Evolutionary conservation across 2,329 filamentous ascomycete species (phyloP), one percentile per base, ranked within the genome.

Genomic region (Colletotrichum sp.): DNA sequence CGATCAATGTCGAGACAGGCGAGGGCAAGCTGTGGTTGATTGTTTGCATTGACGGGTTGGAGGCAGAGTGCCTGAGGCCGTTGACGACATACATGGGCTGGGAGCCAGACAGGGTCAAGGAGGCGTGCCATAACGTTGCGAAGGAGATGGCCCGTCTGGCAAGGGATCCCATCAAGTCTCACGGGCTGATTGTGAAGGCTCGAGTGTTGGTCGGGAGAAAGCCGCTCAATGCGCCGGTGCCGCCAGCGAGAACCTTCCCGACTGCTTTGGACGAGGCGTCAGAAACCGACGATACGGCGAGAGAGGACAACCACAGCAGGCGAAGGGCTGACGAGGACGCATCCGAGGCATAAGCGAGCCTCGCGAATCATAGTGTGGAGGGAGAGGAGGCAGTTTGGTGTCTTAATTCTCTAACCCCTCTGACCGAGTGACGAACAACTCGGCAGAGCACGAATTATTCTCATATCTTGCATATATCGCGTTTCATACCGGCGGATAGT

Each of bases 11-110:
- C 52, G 86, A 87, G 68, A 86, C 88, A 52, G 82, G 82, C 66
- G 87, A 87, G 5, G 89, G 89, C 55, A 90, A 89, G 77, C 86
- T 91, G 65, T 91, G 89, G 89, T 83, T 91, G 36, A 87, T 91
- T 28, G 85, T 87, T 3, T 86, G 88, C 74, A 82, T 91, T 36
- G 89, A 90, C 71, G 86, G 87, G 5, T 80, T 90, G 34, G 90
- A 91, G 80, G 85, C 89, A 13, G 80, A 83, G 36, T 87, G 84
- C 55, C 80, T 92, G 77, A 85, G 90, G 39, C 84, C 89, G 13
- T 84, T 92, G 72, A 92, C 89, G 2, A 87, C 86, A 77, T 84
- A 90, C 64, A 87, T 90, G 83, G 88, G 84, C 9, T 92, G 90
- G 89, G 86, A 88, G 26, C 82, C 88, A 1, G 85, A 89, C 2